Evolutionary conservation across 225 moss, liverwort and hornwort species (phyloP).

Genomic region (Pseudoscleropodium purum): DNA sequence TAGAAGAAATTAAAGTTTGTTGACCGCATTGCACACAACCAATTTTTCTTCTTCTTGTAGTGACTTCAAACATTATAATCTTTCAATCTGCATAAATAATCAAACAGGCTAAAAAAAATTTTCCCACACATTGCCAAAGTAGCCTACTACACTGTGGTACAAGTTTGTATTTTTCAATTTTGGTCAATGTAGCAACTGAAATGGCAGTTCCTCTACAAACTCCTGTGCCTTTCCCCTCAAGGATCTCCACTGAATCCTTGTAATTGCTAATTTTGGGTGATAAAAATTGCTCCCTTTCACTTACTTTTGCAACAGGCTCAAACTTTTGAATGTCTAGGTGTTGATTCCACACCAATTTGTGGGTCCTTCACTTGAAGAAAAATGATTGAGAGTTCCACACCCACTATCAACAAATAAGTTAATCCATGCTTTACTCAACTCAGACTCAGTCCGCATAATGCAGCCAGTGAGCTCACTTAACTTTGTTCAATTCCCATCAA

Average conservation of each 20-base stretch:
- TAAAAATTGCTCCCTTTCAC: neutral
- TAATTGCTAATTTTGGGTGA: neutral
- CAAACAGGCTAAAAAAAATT: neutral
- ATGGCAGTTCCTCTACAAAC: accelerated
- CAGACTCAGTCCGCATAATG: neutral
- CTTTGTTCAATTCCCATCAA: neutral
- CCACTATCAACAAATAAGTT: neutral
- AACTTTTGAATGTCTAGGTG: neutral
- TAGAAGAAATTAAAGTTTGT: neutral
- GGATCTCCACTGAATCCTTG: neutral
- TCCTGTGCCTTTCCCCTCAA: too few relatives aligned
- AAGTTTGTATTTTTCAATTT: neutral
- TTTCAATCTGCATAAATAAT: accelerated
- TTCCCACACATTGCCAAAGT: neutral
- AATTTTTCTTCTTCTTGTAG: neutral
- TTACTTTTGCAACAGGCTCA: accelerated
- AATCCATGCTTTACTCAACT: neutral
- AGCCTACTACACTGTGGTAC: too few relatives aligned
- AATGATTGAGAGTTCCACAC: neutral
- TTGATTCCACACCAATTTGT: neutral
- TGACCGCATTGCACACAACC: too few relatives aligned
- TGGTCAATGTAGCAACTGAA: neutral
- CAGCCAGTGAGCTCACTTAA: too few relatives aligned
- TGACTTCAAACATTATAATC: neutral
- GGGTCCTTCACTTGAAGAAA: neutral